phyloP scores from a whole-genome alignment of 179 eudicot genomes.

The Silene vulgaris region DNA sequence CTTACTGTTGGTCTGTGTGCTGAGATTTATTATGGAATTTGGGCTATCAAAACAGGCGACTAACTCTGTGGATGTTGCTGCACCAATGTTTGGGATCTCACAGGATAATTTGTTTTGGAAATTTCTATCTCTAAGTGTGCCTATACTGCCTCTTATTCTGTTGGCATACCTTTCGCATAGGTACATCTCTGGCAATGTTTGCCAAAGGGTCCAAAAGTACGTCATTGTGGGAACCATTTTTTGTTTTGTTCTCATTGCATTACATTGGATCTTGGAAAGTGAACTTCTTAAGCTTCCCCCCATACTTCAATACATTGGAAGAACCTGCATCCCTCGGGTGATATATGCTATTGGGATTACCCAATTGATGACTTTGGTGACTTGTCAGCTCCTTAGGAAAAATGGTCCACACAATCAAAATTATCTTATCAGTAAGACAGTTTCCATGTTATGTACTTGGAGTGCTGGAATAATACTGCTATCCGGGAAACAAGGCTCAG shows the following conservation, averaged over 20 bases:
- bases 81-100: slow-evolving; percentile 36
- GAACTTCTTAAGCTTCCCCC: slow-evolving; percentile 34
- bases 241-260: slow-evolving; percentile 57
- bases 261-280: slow-evolving; percentile 62
- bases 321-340: slow-evolving; percentile 51
- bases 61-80: slow-evolving; percentile 36
- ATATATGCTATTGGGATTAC: slow-evolving; percentile 58
- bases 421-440: slow-evolving; percentile 39
- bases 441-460: slow-evolving; percentile 71
- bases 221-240: slow-evolving; percentile 48
- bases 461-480: slow-evolving; percentile 68
- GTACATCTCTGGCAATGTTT: slow-evolving; percentile 30
- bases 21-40: slow-evolving; percentile 64
- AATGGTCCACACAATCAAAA: slow-evolving; percentile 35
- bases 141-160: slow-evolving; percentile 43
- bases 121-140: slow-evolving; percentile 39
- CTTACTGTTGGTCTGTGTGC: slow-evolving; percentile 43
- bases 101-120: slow-evolving; percentile 44
- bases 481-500: slow-evolving; percentile 83
- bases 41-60: slow-evolving; percentile 72
- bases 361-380: slow-evolving; percentile 50
- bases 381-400: slow-evolving; percentile 35
- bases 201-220: slow-evolving; percentile 38
- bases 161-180: slow-evolving; percentile 50
- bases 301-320: slow-evolving; percentile 31